phyloP scores from a whole-genome alignment of 2,329 filamentous ascomycete species.

The Talaromyces rugulosus region DNA sequence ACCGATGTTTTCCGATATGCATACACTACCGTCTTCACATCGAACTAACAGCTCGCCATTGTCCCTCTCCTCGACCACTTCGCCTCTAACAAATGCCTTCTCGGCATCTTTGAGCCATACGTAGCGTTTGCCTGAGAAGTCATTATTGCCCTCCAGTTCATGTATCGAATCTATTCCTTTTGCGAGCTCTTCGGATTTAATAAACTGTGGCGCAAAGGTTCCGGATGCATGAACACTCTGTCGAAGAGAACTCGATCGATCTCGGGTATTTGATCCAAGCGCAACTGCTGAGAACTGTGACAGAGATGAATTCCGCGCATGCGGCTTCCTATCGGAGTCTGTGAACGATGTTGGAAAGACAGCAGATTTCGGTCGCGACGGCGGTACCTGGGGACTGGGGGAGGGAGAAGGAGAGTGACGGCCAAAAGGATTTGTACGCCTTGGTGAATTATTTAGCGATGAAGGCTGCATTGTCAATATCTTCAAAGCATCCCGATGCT shows the following conservation, averaged over 20 bases:
- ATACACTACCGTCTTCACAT: slow-evolving; percentile 84
- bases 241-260: slow-evolving; percentile 60
- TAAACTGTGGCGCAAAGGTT: slow-evolving; percentile 95
- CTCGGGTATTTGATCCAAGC: slow-evolving; percentile 36
- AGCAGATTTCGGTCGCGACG: slow-evolving; percentile 66
- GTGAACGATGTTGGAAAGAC: slow-evolving; percentile 60
- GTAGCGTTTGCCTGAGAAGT: slow-evolving; percentile 97
- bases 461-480: slow-evolving; percentile 48
- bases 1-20: slow-evolving; percentile 28
- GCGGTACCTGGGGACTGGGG: slow-evolving; percentile 46
- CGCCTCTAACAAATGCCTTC: slow-evolving; percentile 84
- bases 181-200: slow-evolving; percentile 77
- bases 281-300: slow-evolving; percentile 51
- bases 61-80: slow-evolving; percentile 77
- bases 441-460: slow-evolving; percentile 61
- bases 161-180: slow-evolving; percentile 52
- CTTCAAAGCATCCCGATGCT: slow-evolving; percentile 12
- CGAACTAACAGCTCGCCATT: slow-evolving; percentile 73
- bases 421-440: slow-evolving; percentile 76
- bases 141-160: slow-evolving; percentile 93
- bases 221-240: slow-evolving; percentile 62
- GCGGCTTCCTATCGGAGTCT: slow-evolving; percentile 44
- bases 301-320: slow-evolving; percentile 67
- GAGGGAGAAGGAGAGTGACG: slow-evolving; percentile 64
- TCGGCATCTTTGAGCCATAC: slow-evolving; percentile 92